A percentile compares a stretch with the other conserved stretches of the same genome.
Evolutionary conservation across 345 rosid species (phyloP).

Genomic region (Aquilaria malaccensis): DNA sequence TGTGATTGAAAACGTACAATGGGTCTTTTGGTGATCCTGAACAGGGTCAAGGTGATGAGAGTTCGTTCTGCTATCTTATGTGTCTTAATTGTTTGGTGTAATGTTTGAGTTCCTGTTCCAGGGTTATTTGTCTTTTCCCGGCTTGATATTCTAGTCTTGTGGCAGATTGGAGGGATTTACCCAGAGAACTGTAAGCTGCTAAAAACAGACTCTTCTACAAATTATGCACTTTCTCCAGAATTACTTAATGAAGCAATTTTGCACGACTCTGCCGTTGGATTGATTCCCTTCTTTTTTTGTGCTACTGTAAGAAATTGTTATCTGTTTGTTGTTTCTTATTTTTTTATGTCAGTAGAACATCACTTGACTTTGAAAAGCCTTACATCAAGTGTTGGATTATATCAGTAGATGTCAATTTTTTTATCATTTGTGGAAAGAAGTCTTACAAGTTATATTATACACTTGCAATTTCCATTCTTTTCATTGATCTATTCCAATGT

Average conservation of each 20-base stretch:
- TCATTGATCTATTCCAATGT: no score
- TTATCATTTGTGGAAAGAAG: no score
- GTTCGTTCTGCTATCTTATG: not conserved
- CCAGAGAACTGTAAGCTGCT: constrained; percentile 66
- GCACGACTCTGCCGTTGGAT: constrained; percentile 53
- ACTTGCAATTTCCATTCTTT: no score
- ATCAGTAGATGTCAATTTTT: no score
- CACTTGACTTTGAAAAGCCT: no score
- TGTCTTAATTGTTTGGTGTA: not conserved
- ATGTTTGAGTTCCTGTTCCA: not conserved
- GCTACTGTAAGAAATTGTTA: constrained; percentile 52
- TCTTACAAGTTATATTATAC: no score
- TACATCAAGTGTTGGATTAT: no score
- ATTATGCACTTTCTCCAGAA: constrained; percentile 61
- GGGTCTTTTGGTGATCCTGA: no score
- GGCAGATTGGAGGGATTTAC: constrained; percentile 75
- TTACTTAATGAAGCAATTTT: constrained; percentile 52
- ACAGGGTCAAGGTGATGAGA: not conserved
- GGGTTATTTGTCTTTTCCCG: no score
- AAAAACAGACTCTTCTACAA: constrained; percentile 54
- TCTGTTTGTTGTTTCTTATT: no score
- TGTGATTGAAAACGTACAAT: no score
- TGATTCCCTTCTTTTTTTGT: constrained; percentile 79
- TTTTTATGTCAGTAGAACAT: no score
- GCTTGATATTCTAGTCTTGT: constrained; percentile 3